A percentile compares a stretch with the other conserved stretches of the same genome.
These are phyloP conservation scores for Coemansia sp. DNA, from an alignment of 192 early-diverging fungal genomes.

Conservation along the genomic window DNA sequence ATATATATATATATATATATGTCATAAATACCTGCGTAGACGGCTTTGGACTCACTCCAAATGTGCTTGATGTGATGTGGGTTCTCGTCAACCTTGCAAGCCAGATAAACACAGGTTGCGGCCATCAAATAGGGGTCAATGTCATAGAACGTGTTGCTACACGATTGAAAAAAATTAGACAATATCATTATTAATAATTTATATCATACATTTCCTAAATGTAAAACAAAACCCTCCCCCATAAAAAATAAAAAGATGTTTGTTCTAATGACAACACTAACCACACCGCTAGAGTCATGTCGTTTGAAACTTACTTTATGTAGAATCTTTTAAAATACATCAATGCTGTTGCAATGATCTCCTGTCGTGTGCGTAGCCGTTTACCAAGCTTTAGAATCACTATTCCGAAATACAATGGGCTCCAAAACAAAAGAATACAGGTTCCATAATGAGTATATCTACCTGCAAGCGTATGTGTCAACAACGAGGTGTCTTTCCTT, in stretches of 20 bases:
- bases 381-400: slow-evolving; percentile 79
- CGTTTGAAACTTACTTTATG: slow-evolving; percentile 62
- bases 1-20: background rate
- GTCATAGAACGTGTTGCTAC: slow-evolving; percentile 69
- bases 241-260: background rate
- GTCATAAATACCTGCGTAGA: slow-evolving; percentile 34
- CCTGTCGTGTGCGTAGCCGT: slow-evolving; percentile 70
- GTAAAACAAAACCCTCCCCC: background rate
- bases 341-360: slow-evolving; percentile 78
- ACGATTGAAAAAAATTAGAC: background rate
- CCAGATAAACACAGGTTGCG: slow-evolving; percentile 83
- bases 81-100: slow-evolving; percentile 86
- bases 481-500: no score
- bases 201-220: background rate
- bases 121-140: slow-evolving; percentile 80
- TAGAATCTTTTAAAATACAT: slow-evolving; percentile 92
- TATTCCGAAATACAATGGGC: slow-evolving; percentile 22
- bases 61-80: slow-evolving; percentile 66
- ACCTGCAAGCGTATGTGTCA: no score
- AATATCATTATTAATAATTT: background rate
- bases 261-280: no score
- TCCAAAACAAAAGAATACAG: no score
- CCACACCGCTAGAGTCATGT: no score
- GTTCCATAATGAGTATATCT: no score
- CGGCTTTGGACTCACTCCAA: slow-evolving; percentile 43